Evolutionary conservation across 2,329 filamentous ascomycete genomes (phyloP).

Genomic region (Stagonosporopsis vannaccii): DNA sequence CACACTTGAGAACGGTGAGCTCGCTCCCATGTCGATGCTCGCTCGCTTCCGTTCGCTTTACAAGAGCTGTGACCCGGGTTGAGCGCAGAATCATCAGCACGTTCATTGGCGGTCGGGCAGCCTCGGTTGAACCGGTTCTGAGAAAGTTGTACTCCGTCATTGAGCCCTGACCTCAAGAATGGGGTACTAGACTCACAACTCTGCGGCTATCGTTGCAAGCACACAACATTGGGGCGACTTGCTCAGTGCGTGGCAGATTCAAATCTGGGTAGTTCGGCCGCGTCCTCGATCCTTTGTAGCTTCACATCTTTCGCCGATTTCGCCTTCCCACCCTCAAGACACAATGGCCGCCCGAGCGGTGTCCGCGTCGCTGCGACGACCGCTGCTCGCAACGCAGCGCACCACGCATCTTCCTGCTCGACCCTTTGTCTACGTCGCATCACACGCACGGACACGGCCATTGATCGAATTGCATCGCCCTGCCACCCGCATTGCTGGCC

Average conservation of each 20-base stretch:
- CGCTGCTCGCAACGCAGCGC: slow-evolving; percentile 33
- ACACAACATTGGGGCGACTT: slow-evolving; percentile 2
- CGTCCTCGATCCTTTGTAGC: slow-evolving; percentile 9
- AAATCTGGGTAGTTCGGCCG: slow-evolving; percentile 1
- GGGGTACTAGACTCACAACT: slow-evolving; percentile 21
- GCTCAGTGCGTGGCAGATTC: slow-evolving; percentile 9
- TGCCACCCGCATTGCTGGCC: slow-evolving; percentile 47
- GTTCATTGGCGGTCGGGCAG: slow-evolving; percentile 9
- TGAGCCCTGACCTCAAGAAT: slow-evolving; percentile 23
- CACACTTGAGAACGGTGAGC: background rate
- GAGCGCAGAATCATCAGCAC: slow-evolving; percentile 11
- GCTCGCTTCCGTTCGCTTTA: background rate
- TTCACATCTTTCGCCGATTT: slow-evolving; percentile 16
- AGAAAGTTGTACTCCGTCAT: slow-evolving; percentile 18
- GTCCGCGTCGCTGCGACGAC: slow-evolving; percentile 37
- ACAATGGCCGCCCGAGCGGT: slow-evolving; percentile 45
- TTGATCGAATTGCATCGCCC: slow-evolving; percentile 38
- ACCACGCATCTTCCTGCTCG: slow-evolving; percentile 27
- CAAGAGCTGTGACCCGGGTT: background rate
- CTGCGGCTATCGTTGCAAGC: slow-evolving; percentile 11
- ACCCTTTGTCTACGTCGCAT: slow-evolving; percentile 28
- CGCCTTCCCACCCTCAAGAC: slow-evolving; percentile 14
- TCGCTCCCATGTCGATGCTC: background rate
- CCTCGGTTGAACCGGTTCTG: slow-evolving; percentile 1
- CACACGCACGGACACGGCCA: slow-evolving; percentile 22